Conservation (phyloP, 352 stramenopile genomes). For the Globisporangium iwayamae region DNA sequence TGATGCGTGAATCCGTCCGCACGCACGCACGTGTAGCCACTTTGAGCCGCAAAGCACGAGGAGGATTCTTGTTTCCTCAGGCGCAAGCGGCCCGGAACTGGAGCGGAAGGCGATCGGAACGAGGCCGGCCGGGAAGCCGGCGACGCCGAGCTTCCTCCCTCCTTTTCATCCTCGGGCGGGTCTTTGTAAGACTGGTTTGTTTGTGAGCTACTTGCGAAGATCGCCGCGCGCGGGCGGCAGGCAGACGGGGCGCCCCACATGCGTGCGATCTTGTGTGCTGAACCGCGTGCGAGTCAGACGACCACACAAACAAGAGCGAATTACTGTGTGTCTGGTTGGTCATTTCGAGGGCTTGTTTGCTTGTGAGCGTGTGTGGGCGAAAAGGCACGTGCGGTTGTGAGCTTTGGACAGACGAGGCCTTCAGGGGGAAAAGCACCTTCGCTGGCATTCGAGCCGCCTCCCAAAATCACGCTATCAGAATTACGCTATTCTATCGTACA, state of each 20-base stretch:
- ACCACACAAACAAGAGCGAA: neutral
- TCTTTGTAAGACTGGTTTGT: too few species aligned
- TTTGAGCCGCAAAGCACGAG: neutral
- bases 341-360: neutral
- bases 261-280: constrained; percentile 4
- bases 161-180: too few species aligned
- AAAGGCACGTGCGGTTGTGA: neutral
- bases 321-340: neutral
- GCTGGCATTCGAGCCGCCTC: neutral
- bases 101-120: neutral
- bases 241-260: neutral
- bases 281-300: neutral
- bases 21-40: constrained; percentile 7
- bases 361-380: neutral
- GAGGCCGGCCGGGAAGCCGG: too few species aligned
- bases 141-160: too few species aligned
- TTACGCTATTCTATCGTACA: constrained; percentile 7
- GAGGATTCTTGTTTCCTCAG: neutral
- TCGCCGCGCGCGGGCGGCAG: neutral
- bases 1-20: constrained; percentile 3
- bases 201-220: constrained; percentile 1
- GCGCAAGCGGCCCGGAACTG: neutral
- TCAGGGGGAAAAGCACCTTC: neutral
- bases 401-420: neutral
- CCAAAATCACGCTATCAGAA: neutral